Conservation (phyloP, 495 filamentous ascomycete genomes). For the Xylaria longipes region DNA sequence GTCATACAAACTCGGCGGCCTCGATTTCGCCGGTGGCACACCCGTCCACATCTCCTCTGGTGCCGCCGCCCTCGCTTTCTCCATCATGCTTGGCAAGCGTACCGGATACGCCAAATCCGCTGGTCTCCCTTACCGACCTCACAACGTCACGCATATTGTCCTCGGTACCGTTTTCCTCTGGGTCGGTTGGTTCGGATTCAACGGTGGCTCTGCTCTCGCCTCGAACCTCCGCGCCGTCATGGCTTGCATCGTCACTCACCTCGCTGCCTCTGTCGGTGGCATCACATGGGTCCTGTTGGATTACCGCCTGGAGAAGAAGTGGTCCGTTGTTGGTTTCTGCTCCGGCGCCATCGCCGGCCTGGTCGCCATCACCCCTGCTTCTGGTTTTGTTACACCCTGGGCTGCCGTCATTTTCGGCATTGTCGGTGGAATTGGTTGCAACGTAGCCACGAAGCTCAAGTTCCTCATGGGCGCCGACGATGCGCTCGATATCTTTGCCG, state of each 20-base stretch:
- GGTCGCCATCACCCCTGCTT: conserved; percentile 89
- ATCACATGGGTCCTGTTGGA: conserved; percentile 93
- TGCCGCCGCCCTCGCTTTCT: conserved; percentile 79
- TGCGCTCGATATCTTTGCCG: conserved; percentile 80
- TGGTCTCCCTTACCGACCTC: conserved; percentile 82
- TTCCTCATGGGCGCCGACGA: conserved; percentile 78
- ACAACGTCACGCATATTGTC: conserved; percentile 97
- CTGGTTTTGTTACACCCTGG: conserved; percentile 89
- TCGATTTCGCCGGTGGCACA: conserved; percentile 87
- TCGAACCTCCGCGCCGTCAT: conserved; percentile 93
- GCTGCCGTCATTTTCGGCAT: conserved; percentile 85
- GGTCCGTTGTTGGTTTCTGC: conserved; percentile 99
- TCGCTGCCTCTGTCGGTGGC: conserved; percentile 87
- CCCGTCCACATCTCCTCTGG: conserved; percentile 89
- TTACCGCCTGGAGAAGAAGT: conserved; percentile 93
- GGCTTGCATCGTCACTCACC: conserved; percentile 96
- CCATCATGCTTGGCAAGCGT: conserved; percentile 83
- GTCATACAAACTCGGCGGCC: conserved; percentile 73
- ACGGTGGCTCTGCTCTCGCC: conserved; percentile 96
- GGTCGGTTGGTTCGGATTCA: conserved; percentile 99
- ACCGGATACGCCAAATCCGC: conserved; percentile 77
- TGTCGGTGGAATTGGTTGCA: conserved; percentile 83
- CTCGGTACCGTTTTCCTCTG: conserved; percentile 94
- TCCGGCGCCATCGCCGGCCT: conserved; percentile 90
- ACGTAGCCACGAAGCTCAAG: conserved; percentile 93